Evolutionary conservation across 805 yeast species (phyloP).

Genomic region (Cyberlindnera mississippiensis): DNA sequence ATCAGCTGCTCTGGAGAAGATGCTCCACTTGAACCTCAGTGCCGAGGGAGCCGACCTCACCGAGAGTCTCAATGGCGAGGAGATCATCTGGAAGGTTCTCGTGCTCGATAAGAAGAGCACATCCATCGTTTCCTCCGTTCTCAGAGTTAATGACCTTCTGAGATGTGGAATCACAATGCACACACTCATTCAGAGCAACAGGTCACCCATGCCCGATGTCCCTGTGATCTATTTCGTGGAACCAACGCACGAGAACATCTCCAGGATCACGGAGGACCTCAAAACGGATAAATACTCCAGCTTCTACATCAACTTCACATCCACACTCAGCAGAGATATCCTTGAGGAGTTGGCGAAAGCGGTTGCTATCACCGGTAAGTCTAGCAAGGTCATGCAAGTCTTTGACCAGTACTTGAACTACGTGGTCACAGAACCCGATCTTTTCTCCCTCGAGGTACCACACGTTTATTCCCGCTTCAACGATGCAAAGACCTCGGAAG

Average conservation of each 20-base stretch:
- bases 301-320: slow-evolving; percentile 82
- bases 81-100: slow-evolving; percentile 86
- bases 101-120: slow-evolving; percentile 80
- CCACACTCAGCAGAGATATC: slow-evolving; percentile 69
- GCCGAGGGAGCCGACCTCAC: slow-evolving; percentile 48
- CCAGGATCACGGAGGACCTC: slow-evolving; percentile 66
- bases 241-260: slow-evolving; percentile 77
- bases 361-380: slow-evolving; percentile 68
- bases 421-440: slow-evolving; percentile 86
- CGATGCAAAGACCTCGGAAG: slow-evolving; percentile 69
- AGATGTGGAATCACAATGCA: slow-evolving; percentile 92
- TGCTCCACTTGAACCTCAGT: slow-evolving; percentile 78
- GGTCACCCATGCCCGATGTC: slow-evolving; percentile 89
- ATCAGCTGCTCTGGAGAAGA: slow-evolving; percentile 58
- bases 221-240: slow-evolving; percentile 91
- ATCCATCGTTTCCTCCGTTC: slow-evolving; percentile 82
- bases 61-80: slow-evolving; percentile 55
- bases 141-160: slow-evolving; percentile 86
- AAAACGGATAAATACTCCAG: slow-evolving; percentile 71
- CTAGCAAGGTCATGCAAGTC: slow-evolving; percentile 76
- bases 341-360: slow-evolving; percentile 86
- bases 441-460: slow-evolving; percentile 73
- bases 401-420: slow-evolving; percentile 93
- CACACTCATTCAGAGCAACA: slow-evolving; percentile 59
- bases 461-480: slow-evolving; percentile 66